Conservation (phyloP, 371 early-diverging fungal genomes). For the Zopfochytrium polystomum region DNA sequence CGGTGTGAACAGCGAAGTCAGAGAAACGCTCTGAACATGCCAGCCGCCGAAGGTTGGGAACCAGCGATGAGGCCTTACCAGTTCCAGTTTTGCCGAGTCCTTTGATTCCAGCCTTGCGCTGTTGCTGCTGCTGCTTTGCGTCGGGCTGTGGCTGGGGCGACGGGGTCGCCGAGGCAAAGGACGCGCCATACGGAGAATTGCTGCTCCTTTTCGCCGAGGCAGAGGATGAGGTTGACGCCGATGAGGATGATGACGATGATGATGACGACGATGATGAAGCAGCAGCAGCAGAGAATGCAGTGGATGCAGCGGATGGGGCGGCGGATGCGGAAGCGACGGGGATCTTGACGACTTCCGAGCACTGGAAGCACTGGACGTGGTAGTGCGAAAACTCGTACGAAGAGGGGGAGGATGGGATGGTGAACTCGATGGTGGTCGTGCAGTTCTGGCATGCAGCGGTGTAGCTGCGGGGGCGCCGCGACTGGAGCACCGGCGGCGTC, state of each 20-base stretch:
- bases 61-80: constrained; percentile 2
- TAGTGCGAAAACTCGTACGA: constrained; percentile 6
- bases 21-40: background rate
- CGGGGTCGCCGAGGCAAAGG: background rate
- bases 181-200: background rate
- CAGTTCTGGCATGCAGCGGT: constrained; percentile 2
- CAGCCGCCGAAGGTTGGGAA: background rate
- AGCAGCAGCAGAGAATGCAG: background rate
- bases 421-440: background rate
- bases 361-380: constrained; percentile 31
- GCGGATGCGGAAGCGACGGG: constrained; percentile 4
- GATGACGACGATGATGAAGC: no score
- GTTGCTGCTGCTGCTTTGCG: constrained; percentile 8
- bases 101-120: constrained; percentile 1
- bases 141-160: no score
- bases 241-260: constrained; percentile 1
- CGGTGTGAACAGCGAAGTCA: background rate
- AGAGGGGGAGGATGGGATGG: background rate
- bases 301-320: background rate
- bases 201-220: background rate
- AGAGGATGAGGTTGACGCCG: background rate
- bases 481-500: constrained; percentile 9
- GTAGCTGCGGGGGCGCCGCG: constrained; percentile 8
- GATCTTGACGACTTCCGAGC: constrained; percentile 16
- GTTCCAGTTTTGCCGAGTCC: constrained; percentile 3